Conservation (phyloP, 192 early-diverging fungal genomes). For the Entomortierella parvispora region DNA sequence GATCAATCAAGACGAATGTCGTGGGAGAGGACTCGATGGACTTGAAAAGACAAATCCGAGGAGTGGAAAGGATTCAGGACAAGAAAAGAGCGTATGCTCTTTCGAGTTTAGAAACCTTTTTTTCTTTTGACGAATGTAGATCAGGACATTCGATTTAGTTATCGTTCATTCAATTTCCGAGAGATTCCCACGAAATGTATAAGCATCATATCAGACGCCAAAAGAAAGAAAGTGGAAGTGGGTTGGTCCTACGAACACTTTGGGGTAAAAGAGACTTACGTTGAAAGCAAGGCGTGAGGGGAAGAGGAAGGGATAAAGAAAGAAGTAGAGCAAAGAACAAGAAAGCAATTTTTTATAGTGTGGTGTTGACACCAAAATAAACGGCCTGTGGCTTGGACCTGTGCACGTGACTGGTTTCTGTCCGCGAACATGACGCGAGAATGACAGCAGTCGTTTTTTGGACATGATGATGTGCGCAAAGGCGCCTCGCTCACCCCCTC, state of each 20-base stretch:
- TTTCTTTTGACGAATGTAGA: conserved; percentile 18
- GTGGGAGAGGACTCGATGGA: not conserved
- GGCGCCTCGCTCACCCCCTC: too few relatives aligned
- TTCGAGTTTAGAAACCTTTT: not conserved
- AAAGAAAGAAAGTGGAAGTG: too few relatives aligned
- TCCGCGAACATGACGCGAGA: conserved; percentile 17
- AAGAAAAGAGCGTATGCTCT: not conserved
- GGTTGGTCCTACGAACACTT: too few relatives aligned
- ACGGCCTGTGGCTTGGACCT: not conserved
- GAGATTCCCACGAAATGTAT: conserved; percentile 56
- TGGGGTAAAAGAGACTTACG: conserved; percentile 12
- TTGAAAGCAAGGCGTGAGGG: not conserved
- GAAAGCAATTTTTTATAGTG: not conserved
- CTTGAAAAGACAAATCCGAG: not conserved
- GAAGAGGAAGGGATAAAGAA: conserved; percentile 7
- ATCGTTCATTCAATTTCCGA: conserved; percentile 55
- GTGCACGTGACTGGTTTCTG: too few relatives aligned
- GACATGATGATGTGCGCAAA: too few relatives aligned
- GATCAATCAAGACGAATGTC: not conserved
- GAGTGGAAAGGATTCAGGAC: conserved; percentile 1
- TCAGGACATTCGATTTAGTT: conserved; percentile 55
- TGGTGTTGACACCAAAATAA: not conserved
- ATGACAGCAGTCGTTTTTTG: conserved; percentile 5
- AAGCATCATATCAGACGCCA: conserved; percentile 47
- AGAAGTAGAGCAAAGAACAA: not conserved